Evolutionary conservation across 441 rosid genomes (phyloP).

Genomic region (Adansonia madagascariensis): DNA sequence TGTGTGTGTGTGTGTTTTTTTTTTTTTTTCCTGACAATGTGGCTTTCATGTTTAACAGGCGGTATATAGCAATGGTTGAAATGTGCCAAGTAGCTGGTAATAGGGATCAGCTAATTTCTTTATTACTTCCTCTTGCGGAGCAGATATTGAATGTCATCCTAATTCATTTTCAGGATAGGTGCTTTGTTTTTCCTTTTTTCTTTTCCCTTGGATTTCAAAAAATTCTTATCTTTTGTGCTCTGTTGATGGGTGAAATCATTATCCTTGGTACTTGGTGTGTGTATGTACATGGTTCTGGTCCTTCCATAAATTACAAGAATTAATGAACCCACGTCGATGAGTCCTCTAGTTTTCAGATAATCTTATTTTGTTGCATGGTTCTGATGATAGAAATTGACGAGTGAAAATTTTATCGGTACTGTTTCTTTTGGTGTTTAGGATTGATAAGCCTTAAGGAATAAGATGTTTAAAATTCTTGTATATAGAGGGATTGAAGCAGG

Average conservation of each 20-base stretch:
- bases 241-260: background rate
- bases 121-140: conserved; percentile 79
- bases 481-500: background rate
- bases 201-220: background rate
- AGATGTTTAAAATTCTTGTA: background rate
- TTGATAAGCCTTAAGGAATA: background rate
- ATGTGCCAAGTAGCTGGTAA: conserved; percentile 85
- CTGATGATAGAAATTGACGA: background rate
- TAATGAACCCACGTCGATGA: background rate
- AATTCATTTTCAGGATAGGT: conserved; percentile 88
- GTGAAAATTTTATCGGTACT: background rate
- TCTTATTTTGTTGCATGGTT: background rate
- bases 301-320: background rate
- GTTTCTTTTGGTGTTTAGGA: conserved; percentile 1
- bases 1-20: too few species aligned
- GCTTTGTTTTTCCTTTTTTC: background rate
- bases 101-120: conserved; percentile 72
- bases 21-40: background rate
- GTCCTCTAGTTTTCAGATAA: background rate
- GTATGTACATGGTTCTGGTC: background rate
- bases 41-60: conserved; percentile 52
- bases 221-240: background rate
- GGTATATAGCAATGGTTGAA: conserved; percentile 91
- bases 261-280: background rate
- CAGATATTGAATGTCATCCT: conserved; percentile 73